phyloP scores from a whole-genome alignment of 176 grass and related monocot genomes.

The Triticum timopheevii region DNA sequence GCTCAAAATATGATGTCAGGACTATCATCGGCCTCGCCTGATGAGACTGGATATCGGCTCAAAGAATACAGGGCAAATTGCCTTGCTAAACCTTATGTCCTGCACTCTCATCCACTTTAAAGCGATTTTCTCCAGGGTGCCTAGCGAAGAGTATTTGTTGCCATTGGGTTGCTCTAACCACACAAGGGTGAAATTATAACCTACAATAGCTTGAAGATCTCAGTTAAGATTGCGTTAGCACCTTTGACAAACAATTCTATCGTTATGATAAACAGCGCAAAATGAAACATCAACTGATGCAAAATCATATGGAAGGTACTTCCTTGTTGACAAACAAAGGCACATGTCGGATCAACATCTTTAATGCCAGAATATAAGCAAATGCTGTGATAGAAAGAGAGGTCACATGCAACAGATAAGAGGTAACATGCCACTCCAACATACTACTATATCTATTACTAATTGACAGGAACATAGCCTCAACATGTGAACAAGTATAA shows the following conservation, averaged over 20 bases:
- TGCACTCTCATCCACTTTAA: conserved; percentile 69
- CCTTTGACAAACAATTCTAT: not conserved
- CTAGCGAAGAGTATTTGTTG: conserved; percentile 54
- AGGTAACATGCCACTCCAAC: not conserved
- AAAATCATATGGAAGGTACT: not conserved
- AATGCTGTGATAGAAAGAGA: not conserved
- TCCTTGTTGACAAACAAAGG: not conserved
- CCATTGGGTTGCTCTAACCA: conserved; percentile 42
- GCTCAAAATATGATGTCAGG: not conserved
- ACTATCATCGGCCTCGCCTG: not conserved
- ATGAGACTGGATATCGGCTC: conserved; percentile 37
- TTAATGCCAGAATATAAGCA: not conserved
- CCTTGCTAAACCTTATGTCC: conserved; percentile 51
- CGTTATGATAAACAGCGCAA: not conserved
- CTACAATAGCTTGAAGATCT: conserved; percentile 43
- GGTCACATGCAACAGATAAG: not conserved
- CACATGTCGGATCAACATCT: not conserved
- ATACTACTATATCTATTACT: not conserved
- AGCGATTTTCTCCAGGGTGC: conserved; percentile 59
- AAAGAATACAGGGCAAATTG: conserved; percentile 39
- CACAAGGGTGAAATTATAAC: conserved; percentile 70
- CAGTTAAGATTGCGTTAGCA: conserved; percentile 20
- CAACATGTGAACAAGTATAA: not conserved
- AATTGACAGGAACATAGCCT: not conserved
- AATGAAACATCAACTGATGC: not conserved